These are phyloP conservation scores for Seminavis robusta DNA, from an alignment of 108 stramenopile species.

Conservation along the genomic window DNA sequence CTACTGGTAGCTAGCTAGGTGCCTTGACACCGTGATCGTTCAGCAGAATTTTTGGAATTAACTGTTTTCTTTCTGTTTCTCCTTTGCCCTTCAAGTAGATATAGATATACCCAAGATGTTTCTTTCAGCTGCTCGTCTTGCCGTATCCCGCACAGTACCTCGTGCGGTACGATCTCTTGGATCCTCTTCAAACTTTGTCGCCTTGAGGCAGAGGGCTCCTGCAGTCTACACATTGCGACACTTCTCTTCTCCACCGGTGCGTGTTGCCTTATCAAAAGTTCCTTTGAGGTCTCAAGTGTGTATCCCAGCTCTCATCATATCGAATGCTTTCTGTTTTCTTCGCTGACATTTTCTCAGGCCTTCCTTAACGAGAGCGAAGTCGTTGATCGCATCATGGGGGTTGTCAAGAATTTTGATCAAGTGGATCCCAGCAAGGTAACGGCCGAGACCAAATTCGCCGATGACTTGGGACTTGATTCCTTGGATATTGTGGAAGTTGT, in stretches of 20 bases:
- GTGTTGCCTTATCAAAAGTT: background rate
- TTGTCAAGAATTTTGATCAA: slow-evolving; percentile 99
- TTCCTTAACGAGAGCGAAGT: slow-evolving; percentile 95
- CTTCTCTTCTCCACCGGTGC: slow-evolving; percentile 10
- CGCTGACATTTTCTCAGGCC: slow-evolving; percentile 55
- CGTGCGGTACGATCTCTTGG: no score
- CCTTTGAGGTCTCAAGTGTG: background rate
- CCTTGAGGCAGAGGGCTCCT: background rate
- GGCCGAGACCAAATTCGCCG: slow-evolving; percentile 80
- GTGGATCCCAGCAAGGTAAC: slow-evolving; percentile 88
- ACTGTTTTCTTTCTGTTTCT: no score
- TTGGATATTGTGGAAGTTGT: slow-evolving; percentile 98
- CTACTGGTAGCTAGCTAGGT: no score
- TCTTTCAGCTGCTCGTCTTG: slow-evolving; percentile 5
- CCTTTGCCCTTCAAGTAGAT: no score
- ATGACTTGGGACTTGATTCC: slow-evolving; percentile 97
- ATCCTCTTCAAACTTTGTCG: background rate
- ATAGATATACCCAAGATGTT: no score
- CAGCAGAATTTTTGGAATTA: no score
- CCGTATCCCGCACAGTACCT: background rate
- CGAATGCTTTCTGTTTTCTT: slow-evolving; percentile 16
- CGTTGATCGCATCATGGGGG: slow-evolving; percentile 88
- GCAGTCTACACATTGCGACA: slow-evolving; percentile 5
- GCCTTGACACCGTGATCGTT: no score
- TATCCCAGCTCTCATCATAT: background rate